Percentiles rank a stretch among this genome's conserved stretches.
phyloP scores from a whole-genome alignment of 2,329 filamentous ascomycete species.

The Chrysoporthe deuterocubensis region DNA sequence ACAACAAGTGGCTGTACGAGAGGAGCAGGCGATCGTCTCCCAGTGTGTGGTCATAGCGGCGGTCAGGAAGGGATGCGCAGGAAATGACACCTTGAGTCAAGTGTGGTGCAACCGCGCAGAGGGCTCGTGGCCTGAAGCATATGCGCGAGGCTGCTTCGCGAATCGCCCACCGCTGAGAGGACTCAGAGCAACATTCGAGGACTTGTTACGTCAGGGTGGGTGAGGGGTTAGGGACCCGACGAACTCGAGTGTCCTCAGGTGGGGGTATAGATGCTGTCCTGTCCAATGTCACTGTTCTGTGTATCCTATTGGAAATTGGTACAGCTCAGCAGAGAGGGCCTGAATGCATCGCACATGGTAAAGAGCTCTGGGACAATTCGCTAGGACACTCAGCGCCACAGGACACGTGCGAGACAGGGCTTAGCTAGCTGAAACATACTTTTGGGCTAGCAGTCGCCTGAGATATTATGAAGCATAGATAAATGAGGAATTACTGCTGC shows the following conservation, averaged over 20 bases:
- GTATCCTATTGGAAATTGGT: neutral
- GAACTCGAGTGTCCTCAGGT: neutral
- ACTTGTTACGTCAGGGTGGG: neutral
- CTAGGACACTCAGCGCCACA: neutral
- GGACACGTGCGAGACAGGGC: neutral
- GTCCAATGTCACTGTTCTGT: neutral
- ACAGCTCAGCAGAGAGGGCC: neutral
- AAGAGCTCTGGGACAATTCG: neutral
- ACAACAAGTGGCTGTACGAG: constrained; percentile 95
- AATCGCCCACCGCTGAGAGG: neutral
- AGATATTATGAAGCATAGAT: neutral
- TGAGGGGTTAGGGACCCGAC: neutral
- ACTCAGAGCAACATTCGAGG: neutral
- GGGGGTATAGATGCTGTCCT: neutral
- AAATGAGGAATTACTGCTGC: neutral
- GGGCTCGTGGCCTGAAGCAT: neutral
- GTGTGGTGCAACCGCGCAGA: neutral
- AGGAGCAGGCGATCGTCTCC: constrained; percentile 66
- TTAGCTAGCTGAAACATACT: neutral
- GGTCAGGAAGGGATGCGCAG: neutral
- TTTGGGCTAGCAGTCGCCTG: too few relatives aligned
- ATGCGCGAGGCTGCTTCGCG: neutral
- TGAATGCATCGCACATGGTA: neutral
- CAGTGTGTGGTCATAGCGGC: constrained; percentile 41
- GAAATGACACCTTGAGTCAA: neutral